A percentile compares a stretch with the other conserved stretches of the same genome.
These are phyloP conservation scores for Aspergillus tanneri DNA, from an alignment of 2,329 filamentous ascomycete species.

Conservation along the genomic window DNA sequence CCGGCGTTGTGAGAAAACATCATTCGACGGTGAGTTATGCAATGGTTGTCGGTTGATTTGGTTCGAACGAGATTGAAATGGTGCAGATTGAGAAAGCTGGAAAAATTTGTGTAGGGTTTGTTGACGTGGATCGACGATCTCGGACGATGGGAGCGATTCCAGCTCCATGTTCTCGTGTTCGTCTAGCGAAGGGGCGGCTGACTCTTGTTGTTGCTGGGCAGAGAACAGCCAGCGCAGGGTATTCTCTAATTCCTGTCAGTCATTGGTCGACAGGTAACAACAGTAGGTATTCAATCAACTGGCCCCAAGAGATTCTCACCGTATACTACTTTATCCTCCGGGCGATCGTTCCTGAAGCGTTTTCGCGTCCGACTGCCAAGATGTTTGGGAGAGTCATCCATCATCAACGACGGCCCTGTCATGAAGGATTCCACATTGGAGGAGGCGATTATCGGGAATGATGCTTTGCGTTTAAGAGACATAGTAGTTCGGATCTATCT, in stretches of 20 bases:
- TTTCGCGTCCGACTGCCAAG: constrained; percentile 60
- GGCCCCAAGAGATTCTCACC: constrained; percentile 41
- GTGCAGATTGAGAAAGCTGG: constrained; percentile 27
- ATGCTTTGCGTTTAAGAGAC: constrained; percentile 61
- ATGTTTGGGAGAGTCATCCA: constrained; percentile 41
- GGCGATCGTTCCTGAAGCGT: constrained; percentile 57
- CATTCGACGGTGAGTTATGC: constrained; percentile 16
- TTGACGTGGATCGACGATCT: constrained; percentile 39
- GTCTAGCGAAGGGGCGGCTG: constrained; percentile 10
- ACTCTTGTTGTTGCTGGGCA: constrained; percentile 33
- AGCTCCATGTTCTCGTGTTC: constrained; percentile 29
- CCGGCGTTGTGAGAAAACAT: constrained; percentile 21
- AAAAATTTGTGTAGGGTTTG: constrained; percentile 44
- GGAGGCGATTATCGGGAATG: constrained; percentile 48
- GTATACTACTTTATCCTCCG: constrained; percentile 56
- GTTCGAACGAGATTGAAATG: constrained; percentile 17
- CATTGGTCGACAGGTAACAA: neutral
- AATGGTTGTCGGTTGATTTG: constrained; percentile 18
- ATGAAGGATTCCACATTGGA: constrained; percentile 31
- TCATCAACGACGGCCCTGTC: constrained; percentile 27
- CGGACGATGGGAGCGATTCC: constrained; percentile 24
- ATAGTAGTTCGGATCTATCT: constrained; percentile 41
- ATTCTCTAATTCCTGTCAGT: constrained; percentile 36
- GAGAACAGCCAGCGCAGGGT: constrained; percentile 45
- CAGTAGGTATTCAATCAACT: neutral